Conservation (phyloP, 2,329 filamentous ascomycete species). For the Didymella keratinophila region DNA sequence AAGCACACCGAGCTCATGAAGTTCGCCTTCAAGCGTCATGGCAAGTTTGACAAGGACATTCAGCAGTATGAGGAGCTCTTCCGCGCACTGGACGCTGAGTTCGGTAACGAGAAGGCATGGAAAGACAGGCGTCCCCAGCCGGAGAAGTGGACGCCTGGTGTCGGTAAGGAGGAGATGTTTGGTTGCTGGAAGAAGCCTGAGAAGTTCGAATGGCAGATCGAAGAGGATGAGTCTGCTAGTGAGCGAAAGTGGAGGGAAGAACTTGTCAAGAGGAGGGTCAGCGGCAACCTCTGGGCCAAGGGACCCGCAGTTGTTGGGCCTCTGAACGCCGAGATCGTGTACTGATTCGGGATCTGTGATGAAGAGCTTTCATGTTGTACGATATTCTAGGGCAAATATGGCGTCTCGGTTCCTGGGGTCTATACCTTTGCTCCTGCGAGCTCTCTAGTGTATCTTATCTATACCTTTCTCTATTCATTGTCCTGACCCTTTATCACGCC, state of each 20-base stretch:
- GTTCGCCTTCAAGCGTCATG: conserved; percentile 28
- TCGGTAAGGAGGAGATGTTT: conserved; percentile 24
- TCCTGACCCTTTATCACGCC: background rate
- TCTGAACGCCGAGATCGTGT: conserved; percentile 9
- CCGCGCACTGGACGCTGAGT: conserved; percentile 25
- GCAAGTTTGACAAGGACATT: conserved; percentile 27
- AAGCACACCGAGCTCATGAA: conserved; percentile 31
- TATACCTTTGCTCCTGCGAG: background rate
- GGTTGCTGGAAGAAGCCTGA: conserved; percentile 31
- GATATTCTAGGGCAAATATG: background rate
- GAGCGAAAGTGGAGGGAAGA: conserved; percentile 28
- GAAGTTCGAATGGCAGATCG: conserved; percentile 28
- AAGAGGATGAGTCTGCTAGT: conserved; percentile 25
- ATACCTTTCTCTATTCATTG: background rate
- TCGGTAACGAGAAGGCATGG: conserved; percentile 27
- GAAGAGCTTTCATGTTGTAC: background rate
- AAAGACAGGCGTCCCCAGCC: conserved; percentile 24
- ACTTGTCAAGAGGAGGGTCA: conserved; percentile 29
- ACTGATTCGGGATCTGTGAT: background rate
- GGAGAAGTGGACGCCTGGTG: conserved; percentile 32
- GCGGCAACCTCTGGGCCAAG: conserved; percentile 23
- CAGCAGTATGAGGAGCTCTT: conserved; percentile 32
- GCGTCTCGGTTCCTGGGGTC: background rate
- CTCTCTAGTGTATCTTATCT: background rate
- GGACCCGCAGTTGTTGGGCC: background rate